Percentiles rank a stretch among this genome's conserved stretches.
Conservation (phyloP, 1,284 basidiomycete genomes). For the Rhodofomes roseus region DNA sequence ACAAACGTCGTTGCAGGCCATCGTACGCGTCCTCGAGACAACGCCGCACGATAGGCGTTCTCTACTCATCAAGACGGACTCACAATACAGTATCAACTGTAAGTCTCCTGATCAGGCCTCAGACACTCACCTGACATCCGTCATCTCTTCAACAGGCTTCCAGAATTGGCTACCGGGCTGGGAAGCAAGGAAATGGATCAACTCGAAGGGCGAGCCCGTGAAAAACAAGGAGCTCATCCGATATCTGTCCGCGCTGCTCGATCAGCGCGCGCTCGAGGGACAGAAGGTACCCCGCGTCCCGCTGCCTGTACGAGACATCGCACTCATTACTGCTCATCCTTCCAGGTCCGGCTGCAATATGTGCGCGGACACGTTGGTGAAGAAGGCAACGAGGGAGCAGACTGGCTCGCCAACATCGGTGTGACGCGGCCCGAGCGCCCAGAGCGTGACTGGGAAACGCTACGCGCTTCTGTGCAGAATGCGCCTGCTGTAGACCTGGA, state of each 20-base stretch:
- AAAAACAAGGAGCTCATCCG: constrained; percentile 64
- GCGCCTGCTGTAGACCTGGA: not conserved
- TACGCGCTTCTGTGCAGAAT: not conserved
- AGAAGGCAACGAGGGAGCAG: constrained; percentile 78
- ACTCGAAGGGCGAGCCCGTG: constrained; percentile 47
- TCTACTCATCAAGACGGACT: constrained; percentile 73
- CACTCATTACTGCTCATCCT: not conserved
- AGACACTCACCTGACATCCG: too few species aligned
- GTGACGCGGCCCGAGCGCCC: constrained; percentile 30
- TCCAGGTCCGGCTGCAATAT: constrained; percentile 49
- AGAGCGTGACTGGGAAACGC: constrained; percentile 55
- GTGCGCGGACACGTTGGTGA: constrained; percentile 73
- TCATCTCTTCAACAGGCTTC: constrained; percentile 43
- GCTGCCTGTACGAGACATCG: not conserved
- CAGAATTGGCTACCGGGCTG: constrained; percentile 62
- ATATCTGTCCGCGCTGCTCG: constrained; percentile 55
- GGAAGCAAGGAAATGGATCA: constrained; percentile 49
- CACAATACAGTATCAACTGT: constrained; percentile 74
- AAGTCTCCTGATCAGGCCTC: constrained; percentile 8
- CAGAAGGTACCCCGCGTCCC: constrained; percentile 32
- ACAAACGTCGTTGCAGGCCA: constrained; percentile 70
- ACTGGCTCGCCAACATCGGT: constrained; percentile 62
- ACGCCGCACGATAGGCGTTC: constrained; percentile 49
- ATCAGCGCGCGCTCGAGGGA: constrained; percentile 41
- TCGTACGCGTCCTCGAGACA: constrained; percentile 68